Percentiles rank a stretch among this genome's conserved stretches.
These are phyloP conservation scores for Aspergillus cavernicola DNA, from an alignment of 495 filamentous ascomycete species.

Conservation along the genomic window DNA sequence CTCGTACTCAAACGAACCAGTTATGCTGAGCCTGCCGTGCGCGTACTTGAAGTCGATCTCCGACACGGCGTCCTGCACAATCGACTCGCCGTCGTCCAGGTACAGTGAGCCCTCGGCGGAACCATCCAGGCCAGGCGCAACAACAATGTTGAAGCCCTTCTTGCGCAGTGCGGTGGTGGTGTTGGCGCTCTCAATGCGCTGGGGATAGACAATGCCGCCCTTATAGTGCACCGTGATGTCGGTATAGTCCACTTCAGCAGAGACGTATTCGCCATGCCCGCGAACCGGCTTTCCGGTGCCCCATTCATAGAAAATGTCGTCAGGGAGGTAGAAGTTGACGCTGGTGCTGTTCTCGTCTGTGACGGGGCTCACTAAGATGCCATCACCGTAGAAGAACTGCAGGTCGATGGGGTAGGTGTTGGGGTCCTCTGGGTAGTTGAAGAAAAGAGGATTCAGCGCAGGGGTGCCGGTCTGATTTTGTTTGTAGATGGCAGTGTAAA, in stretches of 20 bases:
- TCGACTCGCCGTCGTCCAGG: slow-evolving; percentile 57
- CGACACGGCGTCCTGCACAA: slow-evolving; percentile 46
- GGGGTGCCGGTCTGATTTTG: slow-evolving; percentile 65
- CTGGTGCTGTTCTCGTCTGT: slow-evolving; percentile 58
- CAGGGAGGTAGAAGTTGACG: slow-evolving; percentile 70
- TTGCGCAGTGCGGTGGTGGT: slow-evolving; percentile 67
- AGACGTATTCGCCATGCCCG: slow-evolving; percentile 49
- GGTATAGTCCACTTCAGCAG: slow-evolving; percentile 53
- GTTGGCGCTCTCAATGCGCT: slow-evolving; percentile 56
- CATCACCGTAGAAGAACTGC: slow-evolving; percentile 73
- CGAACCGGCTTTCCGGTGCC: slow-evolving; percentile 56
- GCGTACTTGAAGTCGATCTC: slow-evolving; percentile 52
- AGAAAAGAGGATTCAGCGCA: slow-evolving; percentile 65
- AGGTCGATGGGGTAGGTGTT: slow-evolving; percentile 56
- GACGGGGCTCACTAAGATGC: slow-evolving; percentile 69
- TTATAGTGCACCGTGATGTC: slow-evolving; percentile 70
- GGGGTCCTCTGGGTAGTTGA: slow-evolving; percentile 62
- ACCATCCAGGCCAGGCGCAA: slow-evolving; percentile 55
- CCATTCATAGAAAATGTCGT: slow-evolving; percentile 77
- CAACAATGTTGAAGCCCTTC: slow-evolving; percentile 64
- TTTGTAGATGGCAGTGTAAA: slow-evolving; percentile 69
- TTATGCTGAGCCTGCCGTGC: slow-evolving; percentile 44
- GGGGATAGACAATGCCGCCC: slow-evolving; percentile 66
- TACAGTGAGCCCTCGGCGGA: slow-evolving; percentile 52
- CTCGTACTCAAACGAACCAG: slow-evolving; percentile 51